Conservation (phyloP, 768 basidiomycete genomes). For the Tulasnella sp. region DNA sequence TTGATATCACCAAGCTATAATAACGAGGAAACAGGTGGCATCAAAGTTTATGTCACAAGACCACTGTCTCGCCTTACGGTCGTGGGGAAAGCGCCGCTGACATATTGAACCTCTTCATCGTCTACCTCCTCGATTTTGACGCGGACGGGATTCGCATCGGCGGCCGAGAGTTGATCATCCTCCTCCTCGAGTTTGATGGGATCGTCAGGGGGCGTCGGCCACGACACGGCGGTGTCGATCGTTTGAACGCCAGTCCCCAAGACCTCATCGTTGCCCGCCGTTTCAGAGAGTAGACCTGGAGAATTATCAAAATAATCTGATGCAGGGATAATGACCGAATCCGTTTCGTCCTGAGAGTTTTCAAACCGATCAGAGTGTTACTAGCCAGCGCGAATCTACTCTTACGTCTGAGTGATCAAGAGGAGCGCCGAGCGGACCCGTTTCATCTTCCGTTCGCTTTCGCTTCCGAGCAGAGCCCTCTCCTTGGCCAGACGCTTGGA, state of each 20-base stretch:
- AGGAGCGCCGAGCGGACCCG: background rate
- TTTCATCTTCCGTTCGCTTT: background rate
- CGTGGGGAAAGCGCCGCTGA: background rate
- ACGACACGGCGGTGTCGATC: background rate
- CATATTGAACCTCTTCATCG: background rate
- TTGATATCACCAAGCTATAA: background rate
- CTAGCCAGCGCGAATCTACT: background rate
- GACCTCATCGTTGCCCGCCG: background rate
- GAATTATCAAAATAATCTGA: background rate
- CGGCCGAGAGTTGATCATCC: background rate
- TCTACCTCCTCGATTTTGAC: background rate
- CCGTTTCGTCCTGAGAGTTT: background rate
- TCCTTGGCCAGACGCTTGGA: background rate
- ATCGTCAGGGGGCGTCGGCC: background rate
- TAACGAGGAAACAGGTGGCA: background rate
- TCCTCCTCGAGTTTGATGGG: background rate
- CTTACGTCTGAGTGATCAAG: background rate
- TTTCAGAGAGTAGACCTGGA: background rate
- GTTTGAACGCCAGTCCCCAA: background rate
- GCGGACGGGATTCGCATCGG: background rate
- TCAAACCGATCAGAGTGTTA: background rate
- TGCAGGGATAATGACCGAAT: background rate
- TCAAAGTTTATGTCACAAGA: background rate
- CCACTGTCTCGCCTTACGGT: background rate
- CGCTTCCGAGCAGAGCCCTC: background rate